Base-by-base conservation (phyloP, 352 stramenopile species). In the Thalassiosira hispida region DNA sequence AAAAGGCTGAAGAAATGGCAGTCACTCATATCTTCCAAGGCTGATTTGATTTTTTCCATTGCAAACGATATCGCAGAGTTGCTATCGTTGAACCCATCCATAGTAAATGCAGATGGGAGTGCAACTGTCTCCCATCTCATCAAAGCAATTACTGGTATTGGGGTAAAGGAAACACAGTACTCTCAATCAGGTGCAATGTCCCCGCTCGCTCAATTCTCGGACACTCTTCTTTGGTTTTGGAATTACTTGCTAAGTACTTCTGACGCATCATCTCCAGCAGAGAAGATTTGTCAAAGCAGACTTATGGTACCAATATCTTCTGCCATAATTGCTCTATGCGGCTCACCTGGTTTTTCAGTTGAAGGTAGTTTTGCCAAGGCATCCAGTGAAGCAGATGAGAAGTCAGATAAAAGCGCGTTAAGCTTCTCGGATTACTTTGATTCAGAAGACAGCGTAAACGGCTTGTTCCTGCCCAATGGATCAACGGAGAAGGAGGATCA, bases 401-500 rank as follows among this genome's bases (percentile, higher is more conserved):
- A 60, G 27, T 56, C 57, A n/a, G 55, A 57, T 16, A 78, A 74
- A 52, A 57, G 2, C 42, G 57, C 31, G 44, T 44, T 66, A 29
- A 81, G 31, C 29, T 77, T 90, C 23, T 81, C 72, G 6, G 83
- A 91, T 67, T 93, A 88, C 53, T 91, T 87, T 59, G 88, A 93
- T 77, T 90, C 84, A 16, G 90, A 94, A 69, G 78, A 74, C 23
- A 93, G 87, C 73, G 75, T 78, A 0, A 87, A 90, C 62, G 71
- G 83, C 14, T 80, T 65, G 11, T 79, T 84, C 61, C 76, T 75
- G 12, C 18, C 68, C 18, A 73, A 83, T 49, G 61, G 61, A 44
- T 52, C 55, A 25, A 35, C 49, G 22, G 53, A 83, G 8, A 47
- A 68, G 23, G 62, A 67, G 23, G 20, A 55, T 46, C 18, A 72